Evolutionary conservation across 176 grass and related monocot genomes (phyloP), one percentile per base, ranked within the genome.

Genomic region (Triticum urartu): DNA sequence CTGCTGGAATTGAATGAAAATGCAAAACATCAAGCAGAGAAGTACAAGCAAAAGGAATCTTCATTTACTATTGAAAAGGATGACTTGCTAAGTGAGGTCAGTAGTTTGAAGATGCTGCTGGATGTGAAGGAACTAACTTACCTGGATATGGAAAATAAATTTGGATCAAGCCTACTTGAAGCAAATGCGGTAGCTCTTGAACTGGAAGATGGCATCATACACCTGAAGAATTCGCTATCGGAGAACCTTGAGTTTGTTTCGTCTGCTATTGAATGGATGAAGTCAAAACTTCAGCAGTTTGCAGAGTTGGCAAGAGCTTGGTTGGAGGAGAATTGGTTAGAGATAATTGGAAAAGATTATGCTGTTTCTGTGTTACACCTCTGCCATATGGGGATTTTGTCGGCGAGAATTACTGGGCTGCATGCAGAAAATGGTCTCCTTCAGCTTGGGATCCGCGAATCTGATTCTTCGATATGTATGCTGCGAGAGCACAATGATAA

Each of bases 261-360:
- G 84, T 94, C 80, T 77, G 93, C 94, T 81, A 56, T 94, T 65
- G 59, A 89, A 33, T 89, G 89, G 84, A 81, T 95, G 65, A 98
- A 95, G 79, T 80, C 79, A 72, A 83, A 87, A 60, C 33, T 98
- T 86, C 83, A 89, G 25, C 54, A 89, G 20, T 90, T 83, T 68
- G 47, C 80, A 45, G 89, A 83, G 48, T 83, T 84, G 71, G 79
- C 79, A 24, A 95, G 89, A 84, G 88, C 77, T 18, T 95, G 89
- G 89, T 88, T 98, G 77, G 93, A 92, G 67, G 91, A 93, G 34
- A 98, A 81, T 64, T 98, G 93, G 93, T 77, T 87, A 69, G 93
- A 93, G 73, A 95, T 98, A 47, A 93, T 95, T 64, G 83, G 84
- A 86, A 98, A 95, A 89, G 96, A 98, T 87, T 98, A 92, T 92